Percentiles rank a stretch among this genome's conserved stretches.
These are phyloP conservation scores for Saccharomycopsis selenospora DNA, from an alignment of 805 yeast genomes.

Conservation along the genomic window DNA sequence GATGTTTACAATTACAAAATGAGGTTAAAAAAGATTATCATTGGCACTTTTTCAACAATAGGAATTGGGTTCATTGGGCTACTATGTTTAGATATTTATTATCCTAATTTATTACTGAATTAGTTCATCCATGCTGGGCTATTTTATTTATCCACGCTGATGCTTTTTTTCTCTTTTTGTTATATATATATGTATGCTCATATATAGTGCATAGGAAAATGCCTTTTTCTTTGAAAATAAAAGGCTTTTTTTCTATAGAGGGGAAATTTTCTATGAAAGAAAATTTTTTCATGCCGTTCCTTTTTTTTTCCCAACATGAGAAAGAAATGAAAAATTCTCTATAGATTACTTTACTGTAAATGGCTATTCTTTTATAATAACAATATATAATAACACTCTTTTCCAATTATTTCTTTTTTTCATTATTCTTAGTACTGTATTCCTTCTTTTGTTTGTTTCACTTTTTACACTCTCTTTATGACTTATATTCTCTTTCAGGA, in stretches of 20 bases:
- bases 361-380: too few relatives aligned
- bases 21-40: not conserved
- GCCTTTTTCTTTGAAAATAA: not conserved
- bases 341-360: too few relatives aligned
- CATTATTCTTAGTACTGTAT: too few relatives aligned
- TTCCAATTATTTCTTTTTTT: too few relatives aligned
- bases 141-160: not conserved
- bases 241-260: not conserved
- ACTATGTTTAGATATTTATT: constrained; percentile 7
- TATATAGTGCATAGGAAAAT: not conserved
- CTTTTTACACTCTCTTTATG: too few relatives aligned
- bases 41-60: constrained; percentile 1
- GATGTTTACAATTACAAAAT: not conserved
- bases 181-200: not conserved
- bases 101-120: constrained; percentile 10
- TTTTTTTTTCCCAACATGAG: too few relatives aligned
- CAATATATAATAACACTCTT: too few relatives aligned
- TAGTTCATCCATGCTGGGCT: constrained; percentile 4
- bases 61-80: constrained; percentile 16
- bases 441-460: too few relatives aligned
- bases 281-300: too few relatives aligned
- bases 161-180: too few relatives aligned
- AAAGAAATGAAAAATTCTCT: too few relatives aligned
- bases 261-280: not conserved
- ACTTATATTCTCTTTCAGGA: too few relatives aligned